phyloP scores from a whole-genome alignment of 163 green algal species.

The Scenedesmus sp. region DNA sequence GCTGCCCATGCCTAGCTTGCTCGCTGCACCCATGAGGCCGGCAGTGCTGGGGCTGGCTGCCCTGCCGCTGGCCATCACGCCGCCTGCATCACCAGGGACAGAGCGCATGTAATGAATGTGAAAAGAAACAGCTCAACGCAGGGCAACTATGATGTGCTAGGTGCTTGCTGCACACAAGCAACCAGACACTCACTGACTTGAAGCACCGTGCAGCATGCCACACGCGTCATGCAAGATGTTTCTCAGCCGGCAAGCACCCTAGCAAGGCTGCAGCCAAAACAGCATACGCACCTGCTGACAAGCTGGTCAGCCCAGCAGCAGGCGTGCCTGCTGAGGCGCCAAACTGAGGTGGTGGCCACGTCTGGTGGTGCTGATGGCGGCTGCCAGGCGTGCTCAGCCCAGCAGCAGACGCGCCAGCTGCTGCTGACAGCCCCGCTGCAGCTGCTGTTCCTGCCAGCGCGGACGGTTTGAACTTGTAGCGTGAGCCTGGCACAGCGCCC shows the following conservation, averaged over 20 bases:
- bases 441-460: constrained; percentile 23
- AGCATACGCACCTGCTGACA: neutral
- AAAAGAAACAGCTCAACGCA: neutral
- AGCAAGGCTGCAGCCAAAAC: neutral
- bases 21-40: neutral
- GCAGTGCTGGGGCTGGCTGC: neutral
- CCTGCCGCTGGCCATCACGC: neutral
- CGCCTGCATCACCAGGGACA: neutral
- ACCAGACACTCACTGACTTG: no score
- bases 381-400: constrained; percentile 5
- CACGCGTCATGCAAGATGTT: no score
- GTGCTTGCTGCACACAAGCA: no score
- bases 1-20: neutral
- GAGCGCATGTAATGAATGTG: neutral
- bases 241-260: no score
- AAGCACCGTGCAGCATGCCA: no score
- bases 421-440: constrained; percentile 13
- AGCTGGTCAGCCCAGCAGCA: neutral
- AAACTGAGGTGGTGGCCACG: neutral
- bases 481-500: constrained; percentile 54
- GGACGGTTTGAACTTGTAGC: constrained; percentile 61
- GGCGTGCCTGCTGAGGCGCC: constrained; percentile 1
- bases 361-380: neutral
- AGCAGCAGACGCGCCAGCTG: neutral
- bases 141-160: neutral